Conservation (phyloP, 2,329 filamentous ascomycete species). For the Venturia aucupariae region DNA sequence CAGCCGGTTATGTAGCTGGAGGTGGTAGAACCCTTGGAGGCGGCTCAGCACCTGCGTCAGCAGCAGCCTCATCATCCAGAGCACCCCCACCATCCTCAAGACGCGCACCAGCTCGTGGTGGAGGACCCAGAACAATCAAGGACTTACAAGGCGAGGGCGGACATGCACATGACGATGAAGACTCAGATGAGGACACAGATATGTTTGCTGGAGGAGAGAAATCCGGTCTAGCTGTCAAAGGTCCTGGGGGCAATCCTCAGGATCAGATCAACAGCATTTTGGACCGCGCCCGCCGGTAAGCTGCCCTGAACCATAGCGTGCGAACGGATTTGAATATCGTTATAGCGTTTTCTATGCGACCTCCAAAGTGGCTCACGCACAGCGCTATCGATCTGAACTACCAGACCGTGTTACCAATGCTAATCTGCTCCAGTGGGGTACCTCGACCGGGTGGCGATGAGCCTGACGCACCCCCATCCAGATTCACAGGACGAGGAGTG, state of each 20-base stretch:
- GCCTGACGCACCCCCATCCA: slow-evolving; percentile 40
- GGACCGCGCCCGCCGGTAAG: slow-evolving; percentile 36
- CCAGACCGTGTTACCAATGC: slow-evolving; percentile 4
- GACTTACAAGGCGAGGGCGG: slow-evolving; percentile 38
- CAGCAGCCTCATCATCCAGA: slow-evolving; percentile 15
- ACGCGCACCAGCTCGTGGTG: neutral
- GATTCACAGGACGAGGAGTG: slow-evolving; percentile 62
- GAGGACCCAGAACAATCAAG: slow-evolving; percentile 33
- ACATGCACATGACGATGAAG: slow-evolving; percentile 51
- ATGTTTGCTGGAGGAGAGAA: slow-evolving; percentile 81
- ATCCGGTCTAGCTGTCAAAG: slow-evolving; percentile 61
- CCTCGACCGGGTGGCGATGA: slow-evolving; percentile 46
- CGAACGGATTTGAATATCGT: neutral
- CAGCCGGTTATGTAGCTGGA: neutral
- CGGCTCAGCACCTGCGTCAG: slow-evolving; percentile 9
- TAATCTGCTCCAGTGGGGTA: slow-evolving; percentile 44
- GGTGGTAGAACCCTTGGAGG: slow-evolving; percentile 16
- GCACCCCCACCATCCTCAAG: slow-evolving; percentile 15
- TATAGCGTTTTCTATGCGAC: neutral
- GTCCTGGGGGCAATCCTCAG: slow-evolving; percentile 42
- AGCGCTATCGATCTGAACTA: neutral
- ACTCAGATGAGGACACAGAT: slow-evolving; percentile 54
- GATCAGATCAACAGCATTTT: slow-evolving; percentile 44
- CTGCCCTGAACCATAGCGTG: neutral
- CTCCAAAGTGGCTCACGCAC: neutral